A percentile compares a stretch with the other conserved stretches of the same genome.
These are phyloP conservation scores for Maudiozyma bulderi DNA, from an alignment of 805 yeast genomes.

Conservation along the genomic window DNA sequence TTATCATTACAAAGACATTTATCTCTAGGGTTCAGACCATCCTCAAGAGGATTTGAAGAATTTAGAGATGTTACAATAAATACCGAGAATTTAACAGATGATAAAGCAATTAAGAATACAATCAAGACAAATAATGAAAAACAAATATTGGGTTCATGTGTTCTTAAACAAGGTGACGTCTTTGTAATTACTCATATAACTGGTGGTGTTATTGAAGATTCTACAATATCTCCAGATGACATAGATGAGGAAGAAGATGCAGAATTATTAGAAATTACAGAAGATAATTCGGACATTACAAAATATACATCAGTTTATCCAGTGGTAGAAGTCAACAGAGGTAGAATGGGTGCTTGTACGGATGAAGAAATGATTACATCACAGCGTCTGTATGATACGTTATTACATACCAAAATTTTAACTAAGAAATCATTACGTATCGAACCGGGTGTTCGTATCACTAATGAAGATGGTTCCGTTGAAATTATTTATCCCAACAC, in stretches of 20 bases:
- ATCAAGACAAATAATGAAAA: conserved; percentile 7
- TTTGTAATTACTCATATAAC: conserved; percentile 63
- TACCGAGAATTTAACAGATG: conserved; percentile 32
- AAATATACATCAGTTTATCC: conserved; percentile 49
- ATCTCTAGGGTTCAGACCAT: conserved; percentile 67
- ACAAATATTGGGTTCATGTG: conserved; percentile 54
- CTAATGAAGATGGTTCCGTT: conserved; percentile 41
- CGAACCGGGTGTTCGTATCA: conserved; percentile 35
- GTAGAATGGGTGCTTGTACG: conserved; percentile 70
- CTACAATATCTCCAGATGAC: conserved; percentile 32
- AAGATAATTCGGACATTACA: conserved; percentile 17
- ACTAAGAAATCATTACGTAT: conserved; percentile 40
- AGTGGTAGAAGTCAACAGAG: conserved; percentile 65
- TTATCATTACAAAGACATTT: conserved; percentile 71
- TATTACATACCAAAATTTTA: conserved; percentile 48
- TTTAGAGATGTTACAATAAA: conserved; percentile 48
- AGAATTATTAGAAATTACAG: conserved; percentile 10
- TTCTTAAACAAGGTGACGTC: conserved; percentile 62
- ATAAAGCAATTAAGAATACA: not conserved
- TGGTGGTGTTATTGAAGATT: conserved; percentile 55
- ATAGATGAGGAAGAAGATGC: conserved; percentile 31
- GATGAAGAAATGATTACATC: conserved; percentile 75
- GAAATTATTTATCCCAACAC: conserved; percentile 41
- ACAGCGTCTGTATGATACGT: conserved; percentile 52
- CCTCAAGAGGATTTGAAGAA: conserved; percentile 60